phyloP scores from a whole-genome alignment of 768 basidiomycete genomes.

The Serpula lacrymans region DNA sequence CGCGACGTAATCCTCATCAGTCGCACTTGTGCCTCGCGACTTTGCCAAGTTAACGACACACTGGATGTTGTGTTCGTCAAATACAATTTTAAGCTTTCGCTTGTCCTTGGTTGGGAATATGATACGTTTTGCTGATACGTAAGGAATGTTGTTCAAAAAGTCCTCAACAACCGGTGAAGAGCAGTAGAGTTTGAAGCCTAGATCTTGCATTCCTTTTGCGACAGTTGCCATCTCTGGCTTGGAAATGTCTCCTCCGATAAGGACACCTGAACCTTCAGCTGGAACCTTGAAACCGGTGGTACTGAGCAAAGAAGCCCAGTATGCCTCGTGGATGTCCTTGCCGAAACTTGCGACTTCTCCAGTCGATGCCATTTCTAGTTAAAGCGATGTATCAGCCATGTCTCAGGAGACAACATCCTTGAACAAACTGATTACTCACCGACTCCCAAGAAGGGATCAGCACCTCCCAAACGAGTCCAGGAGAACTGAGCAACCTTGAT shows the following conservation, averaged over 20 bases:
- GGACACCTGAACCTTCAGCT: conserved; percentile 75
- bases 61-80: conserved; percentile 92
- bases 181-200: conserved; percentile 96
- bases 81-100: conserved; percentile 89
- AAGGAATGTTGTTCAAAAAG: conserved; percentile 73
- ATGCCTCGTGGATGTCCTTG: conserved; percentile 89
- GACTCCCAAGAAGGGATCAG: conserved; percentile 95
- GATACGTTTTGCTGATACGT: conserved; percentile 82
- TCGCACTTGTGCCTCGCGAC: conserved; percentile 53
- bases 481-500: conserved; percentile 99
- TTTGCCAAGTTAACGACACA: conserved; percentile 92
- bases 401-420: not conserved
- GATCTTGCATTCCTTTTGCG: conserved; percentile 73
- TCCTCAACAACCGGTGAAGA: conserved; percentile 77
- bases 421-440: too few species aligned
- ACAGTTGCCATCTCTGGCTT: conserved; percentile 85
- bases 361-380: conserved; percentile 93
- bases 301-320: conserved; percentile 92
- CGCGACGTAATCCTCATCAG: conserved; percentile 96
- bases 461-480: conserved; percentile 94
- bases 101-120: conserved; percentile 98
- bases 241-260: conserved; percentile 87
- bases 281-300: conserved; percentile 96
- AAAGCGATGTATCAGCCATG: conserved; percentile 5
- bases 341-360: conserved; percentile 98